Evolutionary conservation across 306 rosid species (phyloP).

Genomic region (Inga laurina): DNA sequence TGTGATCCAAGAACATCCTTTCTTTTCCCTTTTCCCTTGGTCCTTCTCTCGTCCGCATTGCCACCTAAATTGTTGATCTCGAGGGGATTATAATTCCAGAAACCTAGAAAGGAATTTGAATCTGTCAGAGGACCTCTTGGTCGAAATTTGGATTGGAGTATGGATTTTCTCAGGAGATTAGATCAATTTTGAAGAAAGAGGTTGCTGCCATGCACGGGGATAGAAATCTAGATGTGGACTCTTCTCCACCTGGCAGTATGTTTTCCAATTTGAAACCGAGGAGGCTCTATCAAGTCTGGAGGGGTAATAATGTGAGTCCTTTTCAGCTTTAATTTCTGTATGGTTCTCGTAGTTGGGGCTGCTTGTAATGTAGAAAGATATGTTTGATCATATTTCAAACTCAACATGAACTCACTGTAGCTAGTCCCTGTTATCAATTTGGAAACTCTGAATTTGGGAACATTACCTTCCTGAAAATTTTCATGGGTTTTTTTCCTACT

Average conservation of each 20-base stretch:
- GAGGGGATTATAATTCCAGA: slow-evolving; percentile 15
- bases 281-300: slow-evolving; percentile 91
- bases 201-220: slow-evolving; percentile 42
- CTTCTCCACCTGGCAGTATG: slow-evolving; percentile 38
- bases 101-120: slow-evolving; percentile 32
- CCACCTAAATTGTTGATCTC: slow-evolving; percentile 16
- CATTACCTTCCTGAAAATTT: background rate
- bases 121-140: slow-evolving; percentile 32
- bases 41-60: slow-evolving; percentile 27
- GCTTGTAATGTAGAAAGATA: background rate
- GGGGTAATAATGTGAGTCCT: slow-evolving; percentile 84
- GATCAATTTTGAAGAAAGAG: slow-evolving; percentile 35
- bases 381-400: slow-evolving; percentile 28
- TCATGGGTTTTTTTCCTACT: no score
- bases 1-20: slow-evolving; percentile 36
- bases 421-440: slow-evolving; percentile 17
- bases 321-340: slow-evolving; percentile 6
- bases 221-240: slow-evolving; percentile 38
- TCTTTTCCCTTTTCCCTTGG: slow-evolving; percentile 26
- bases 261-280: slow-evolving; percentile 40
- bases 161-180: slow-evolving; percentile 41
- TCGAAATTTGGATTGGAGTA: slow-evolving; percentile 20
- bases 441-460: slow-evolving; percentile 2
- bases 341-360: slow-evolving; percentile 30
- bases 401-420: slow-evolving; percentile 19